These are phyloP conservation scores for Ceratocystis huliohia DNA, from an alignment of 2,329 filamentous ascomycete species.

Conservation along the genomic window DNA sequence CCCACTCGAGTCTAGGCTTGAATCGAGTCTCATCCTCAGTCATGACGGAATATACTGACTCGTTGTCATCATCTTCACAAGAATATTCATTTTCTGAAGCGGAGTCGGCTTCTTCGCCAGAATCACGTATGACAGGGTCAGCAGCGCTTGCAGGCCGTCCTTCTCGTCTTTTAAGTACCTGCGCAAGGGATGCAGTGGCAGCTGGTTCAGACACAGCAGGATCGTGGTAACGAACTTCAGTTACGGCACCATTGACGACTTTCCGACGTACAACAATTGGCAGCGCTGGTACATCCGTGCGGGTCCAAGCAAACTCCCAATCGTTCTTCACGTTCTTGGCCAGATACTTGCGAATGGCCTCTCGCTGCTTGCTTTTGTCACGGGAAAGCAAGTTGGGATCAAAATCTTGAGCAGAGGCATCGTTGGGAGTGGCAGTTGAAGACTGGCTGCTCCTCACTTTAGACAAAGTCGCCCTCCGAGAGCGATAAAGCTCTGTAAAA, in stretches of 20 bases:
- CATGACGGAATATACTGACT: slow-evolving; percentile 45
- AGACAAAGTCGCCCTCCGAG: slow-evolving; percentile 40
- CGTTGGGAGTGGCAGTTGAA: slow-evolving; percentile 24
- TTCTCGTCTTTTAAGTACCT: slow-evolving; percentile 9
- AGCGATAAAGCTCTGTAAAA: slow-evolving; percentile 48
- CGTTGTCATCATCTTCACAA: slow-evolving; percentile 31
- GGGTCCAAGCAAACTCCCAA: slow-evolving; percentile 49
- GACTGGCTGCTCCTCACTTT: slow-evolving; percentile 27
- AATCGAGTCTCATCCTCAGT: slow-evolving; percentile 43
- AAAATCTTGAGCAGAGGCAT: slow-evolving; percentile 32
- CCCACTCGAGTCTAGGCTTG: slow-evolving; percentile 42
- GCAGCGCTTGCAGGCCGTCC: neutral
- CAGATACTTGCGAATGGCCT: slow-evolving; percentile 46
- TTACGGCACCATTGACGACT: slow-evolving; percentile 10
- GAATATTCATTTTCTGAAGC: slow-evolving; percentile 10
- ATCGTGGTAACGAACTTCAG: slow-evolving; percentile 19
- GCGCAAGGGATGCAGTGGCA: slow-evolving; percentile 12
- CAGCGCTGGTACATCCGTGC: slow-evolving; percentile 22
- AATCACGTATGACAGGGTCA: neutral
- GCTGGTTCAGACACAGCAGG: slow-evolving; percentile 4
- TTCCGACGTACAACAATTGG: slow-evolving; percentile 17
- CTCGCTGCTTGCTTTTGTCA: slow-evolving; percentile 51
- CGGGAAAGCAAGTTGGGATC: slow-evolving; percentile 49
- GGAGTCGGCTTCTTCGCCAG: slow-evolving; percentile 12
- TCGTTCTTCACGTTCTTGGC: slow-evolving; percentile 43